A percentile compares a stretch with the other conserved stretches of the same genome.
phyloP scores from a whole-genome alignment of 2,329 filamentous ascomycete genomes.

The Arthrobotrys conoides region DNA sequence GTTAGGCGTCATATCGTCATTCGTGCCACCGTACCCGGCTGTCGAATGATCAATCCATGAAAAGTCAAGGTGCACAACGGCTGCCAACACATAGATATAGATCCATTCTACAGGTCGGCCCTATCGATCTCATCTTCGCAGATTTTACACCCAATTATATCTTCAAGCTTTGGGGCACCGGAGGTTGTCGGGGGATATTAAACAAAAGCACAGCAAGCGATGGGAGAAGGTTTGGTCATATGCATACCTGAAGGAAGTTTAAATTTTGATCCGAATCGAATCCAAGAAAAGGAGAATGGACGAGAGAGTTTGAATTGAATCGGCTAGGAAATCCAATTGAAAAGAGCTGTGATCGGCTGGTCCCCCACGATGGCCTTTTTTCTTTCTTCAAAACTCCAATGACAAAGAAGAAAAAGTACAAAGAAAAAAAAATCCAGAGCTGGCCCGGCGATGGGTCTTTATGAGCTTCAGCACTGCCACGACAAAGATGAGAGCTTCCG shows the following conservation, averaged over 20 bases:
- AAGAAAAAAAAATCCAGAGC: neutral
- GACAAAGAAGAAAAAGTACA: conserved; percentile 1
- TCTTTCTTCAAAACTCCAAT: conserved; percentile 1
- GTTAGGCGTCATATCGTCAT: conserved; percentile 9
- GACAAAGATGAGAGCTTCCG: conserved; percentile 24
- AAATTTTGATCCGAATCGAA: conserved; percentile 5
- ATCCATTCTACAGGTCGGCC: neutral
- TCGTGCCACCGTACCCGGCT: neutral
- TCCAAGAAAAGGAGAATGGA: conserved; percentile 1
- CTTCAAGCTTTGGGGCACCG: neutral
- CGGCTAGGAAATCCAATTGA: conserved; percentile 16
- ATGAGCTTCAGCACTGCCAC: conserved; percentile 30
- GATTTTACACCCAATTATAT: neutral
- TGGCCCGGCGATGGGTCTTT: conserved; percentile 9
- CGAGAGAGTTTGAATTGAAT: neutral
- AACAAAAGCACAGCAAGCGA: neutral
- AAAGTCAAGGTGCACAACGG: neutral
- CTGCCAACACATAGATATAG: neutral
- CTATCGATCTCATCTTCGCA: too few relatives aligned
- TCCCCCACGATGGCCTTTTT: conserved; percentile 11
- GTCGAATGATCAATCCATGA: neutral
- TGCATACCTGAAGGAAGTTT: conserved; percentile 16
- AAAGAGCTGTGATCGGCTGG: neutral
- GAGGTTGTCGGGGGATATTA: conserved; percentile 14
- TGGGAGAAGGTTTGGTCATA: neutral